A percentile compares a stretch with the other conserved stretches of the same genome.
phyloP scores from a whole-genome alignment of 176 grass and related monocot genomes.

The Areca catechu region DNA sequence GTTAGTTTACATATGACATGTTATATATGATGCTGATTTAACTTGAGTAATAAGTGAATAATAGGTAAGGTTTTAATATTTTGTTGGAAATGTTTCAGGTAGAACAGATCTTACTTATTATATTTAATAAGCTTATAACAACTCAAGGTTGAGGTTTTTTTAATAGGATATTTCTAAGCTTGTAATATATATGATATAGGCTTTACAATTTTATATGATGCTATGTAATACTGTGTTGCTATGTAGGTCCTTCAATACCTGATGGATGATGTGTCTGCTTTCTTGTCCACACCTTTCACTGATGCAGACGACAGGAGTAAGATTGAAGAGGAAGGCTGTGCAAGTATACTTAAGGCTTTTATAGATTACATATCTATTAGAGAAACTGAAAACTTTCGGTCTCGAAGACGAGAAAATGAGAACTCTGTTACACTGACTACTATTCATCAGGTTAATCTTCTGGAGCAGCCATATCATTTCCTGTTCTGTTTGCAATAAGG shows the following conservation, averaged over 20 bases:
- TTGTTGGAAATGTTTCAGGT: too few species aligned
- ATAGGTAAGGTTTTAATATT: too few species aligned
- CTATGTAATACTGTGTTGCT: background rate
- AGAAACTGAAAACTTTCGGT: conserved; percentile 81
- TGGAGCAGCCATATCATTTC: background rate
- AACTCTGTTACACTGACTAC: conserved; percentile 89
- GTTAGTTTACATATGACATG: too few species aligned
- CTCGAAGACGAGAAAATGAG: conserved; percentile 68
- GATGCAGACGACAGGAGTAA: conserved; percentile 37
- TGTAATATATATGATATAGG: too few species aligned
- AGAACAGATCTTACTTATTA: too few species aligned
- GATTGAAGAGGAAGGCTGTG: conserved; percentile 56
- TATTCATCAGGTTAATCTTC: conserved; percentile 72
- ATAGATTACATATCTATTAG: conserved; percentile 79
- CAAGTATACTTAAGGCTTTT: conserved; percentile 55
- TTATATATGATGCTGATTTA: too few species aligned
- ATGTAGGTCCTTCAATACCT: conserved; percentile 85
- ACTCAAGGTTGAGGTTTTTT: too few species aligned
- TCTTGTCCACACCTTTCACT: conserved; percentile 82
- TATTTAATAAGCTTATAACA: too few species aligned
- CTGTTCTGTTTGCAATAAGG: background rate
- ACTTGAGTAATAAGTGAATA: too few species aligned
- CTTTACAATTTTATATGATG: too few species aligned
- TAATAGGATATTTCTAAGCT: too few species aligned
- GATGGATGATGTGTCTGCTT: conserved; percentile 94